These are phyloP conservation scores for Phialophora macrospora DNA, from an alignment of 2,329 filamentous ascomycete genomes.

Conservation along the genomic window DNA sequence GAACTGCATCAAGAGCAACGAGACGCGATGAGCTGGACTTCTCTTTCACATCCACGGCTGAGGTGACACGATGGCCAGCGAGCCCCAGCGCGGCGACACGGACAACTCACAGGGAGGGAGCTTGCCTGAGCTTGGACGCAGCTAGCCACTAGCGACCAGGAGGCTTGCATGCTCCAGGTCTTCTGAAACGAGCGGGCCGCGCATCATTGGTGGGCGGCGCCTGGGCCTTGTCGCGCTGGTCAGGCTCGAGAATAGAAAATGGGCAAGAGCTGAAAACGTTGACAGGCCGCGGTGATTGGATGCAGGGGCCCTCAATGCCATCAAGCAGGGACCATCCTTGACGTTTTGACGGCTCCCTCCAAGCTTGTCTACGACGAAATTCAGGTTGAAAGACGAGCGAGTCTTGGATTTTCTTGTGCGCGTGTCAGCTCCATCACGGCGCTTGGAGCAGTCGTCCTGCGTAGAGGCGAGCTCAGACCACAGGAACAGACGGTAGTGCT, in stretches of 20 bases:
- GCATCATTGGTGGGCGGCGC: constrained; percentile 23
- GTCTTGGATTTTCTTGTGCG: neutral
- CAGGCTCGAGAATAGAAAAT: neutral
- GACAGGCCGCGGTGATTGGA: constrained; percentile 31
- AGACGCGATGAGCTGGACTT: constrained; percentile 22
- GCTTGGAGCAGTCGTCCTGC: neutral
- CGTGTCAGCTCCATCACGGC: neutral
- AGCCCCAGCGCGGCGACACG: constrained; percentile 18
- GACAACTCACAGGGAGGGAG: constrained; percentile 19
- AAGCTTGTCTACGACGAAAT: constrained; percentile 1
- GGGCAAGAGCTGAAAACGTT: neutral
- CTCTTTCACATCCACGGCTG: constrained; percentile 11
- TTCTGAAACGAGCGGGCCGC: constrained; percentile 33
- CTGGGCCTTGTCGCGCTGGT: constrained; percentile 2
- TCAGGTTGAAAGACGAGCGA: constrained; percentile 6
- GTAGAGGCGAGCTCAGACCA: neutral
- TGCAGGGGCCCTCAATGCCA: constrained; percentile 5
- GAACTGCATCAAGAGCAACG: constrained; percentile 10
- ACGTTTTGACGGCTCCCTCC: neutral
- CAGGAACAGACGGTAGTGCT: neutral
- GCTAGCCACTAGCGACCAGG: constrained; percentile 15
- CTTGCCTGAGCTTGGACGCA: constrained; percentile 17
- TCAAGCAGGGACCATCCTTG: constrained; percentile 14
- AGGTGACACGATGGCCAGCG: constrained; percentile 14
- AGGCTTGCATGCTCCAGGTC: constrained; percentile 7